These are phyloP conservation scores for Plasmodium gaboni DNA, from an alignment of 169 alveolate species.

Conservation along the genomic window DNA sequence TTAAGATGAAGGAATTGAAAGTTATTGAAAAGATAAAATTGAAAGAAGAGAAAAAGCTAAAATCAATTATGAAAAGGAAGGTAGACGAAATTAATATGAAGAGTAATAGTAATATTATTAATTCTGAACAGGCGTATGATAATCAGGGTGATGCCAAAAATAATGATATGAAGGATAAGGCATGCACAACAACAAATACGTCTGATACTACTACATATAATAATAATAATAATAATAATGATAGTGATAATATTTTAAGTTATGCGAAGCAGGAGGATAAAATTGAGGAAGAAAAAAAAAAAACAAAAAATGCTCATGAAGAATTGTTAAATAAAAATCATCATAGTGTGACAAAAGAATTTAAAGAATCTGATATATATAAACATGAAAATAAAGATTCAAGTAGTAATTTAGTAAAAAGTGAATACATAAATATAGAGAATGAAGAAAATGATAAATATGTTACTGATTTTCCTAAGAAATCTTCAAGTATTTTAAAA, in stretches of 20 bases:
- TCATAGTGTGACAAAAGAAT: too few species aligned
- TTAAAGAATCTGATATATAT: not conserved
- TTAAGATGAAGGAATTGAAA: slow-evolving; percentile 62
- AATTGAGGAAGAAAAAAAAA: not conserved
- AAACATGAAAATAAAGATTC: not conserved
- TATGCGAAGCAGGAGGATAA: not conserved
- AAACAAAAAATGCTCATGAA: not conserved
- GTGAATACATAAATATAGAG: too few species aligned
- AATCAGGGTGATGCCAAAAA: not conserved
- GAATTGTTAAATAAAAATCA: not conserved
- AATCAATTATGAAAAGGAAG: slow-evolving; percentile 38
- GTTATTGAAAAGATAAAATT: slow-evolving; percentile 55
- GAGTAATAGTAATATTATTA: not conserved
- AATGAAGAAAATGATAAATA: slow-evolving; percentile 3
- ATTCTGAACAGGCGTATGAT: not conserved
- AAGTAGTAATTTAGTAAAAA: too few species aligned
- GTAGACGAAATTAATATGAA: not conserved
- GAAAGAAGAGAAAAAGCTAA: slow-evolving; percentile 66
- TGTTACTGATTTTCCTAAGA: not conserved
- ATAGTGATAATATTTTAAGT: not conserved
- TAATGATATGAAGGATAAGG: not conserved
- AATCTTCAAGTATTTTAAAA: slow-evolving; percentile 68
- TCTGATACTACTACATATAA: too few species aligned
- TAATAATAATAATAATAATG: not conserved
- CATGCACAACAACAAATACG: not conserved